Evolutionary conservation across 2,329 filamentous ascomycete genomes (phyloP), one percentile per base, ranked within the genome.

Genomic region (Aspergillus niger): DNA sequence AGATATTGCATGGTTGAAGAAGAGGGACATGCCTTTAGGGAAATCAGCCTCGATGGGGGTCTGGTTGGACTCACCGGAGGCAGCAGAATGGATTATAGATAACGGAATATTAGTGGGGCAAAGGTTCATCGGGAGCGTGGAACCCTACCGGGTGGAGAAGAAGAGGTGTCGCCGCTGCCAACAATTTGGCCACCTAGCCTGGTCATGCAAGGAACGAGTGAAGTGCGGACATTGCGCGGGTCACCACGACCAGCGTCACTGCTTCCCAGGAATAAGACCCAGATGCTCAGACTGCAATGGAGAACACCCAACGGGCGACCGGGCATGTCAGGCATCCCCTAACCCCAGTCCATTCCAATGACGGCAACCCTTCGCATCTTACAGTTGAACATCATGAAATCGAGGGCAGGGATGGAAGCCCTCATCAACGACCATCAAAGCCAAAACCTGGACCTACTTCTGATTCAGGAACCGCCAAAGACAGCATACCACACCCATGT

Each of bases 351-450:
- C 28, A 7, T 30, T 10, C 20, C 15, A 60, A 60, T 63, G 17
- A 58, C 36, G 38, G 11, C 20, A 49, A 64, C 56, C 43, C 44
- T 60, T n/a, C 38, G 48, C 10, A 32, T 63, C 47, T 51, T 63
- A 41, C 47, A 63, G 26, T 22, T 62, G 15, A 64, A 70, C 36
- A 69, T 67, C 0, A 66, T 64, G 57, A 72, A 69, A 65, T 71
- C 63, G 0, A 57, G 60, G 15, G 32, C 60, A 32, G 48, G 59
- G 8, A 73, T 72, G 59, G 66, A 72, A 51, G 70, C 65, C 8
- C 67, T 74, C 5, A 69, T 73, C 41, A 73, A 72, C 20, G 57
- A 73, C 43, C 57, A 49, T 22, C 22, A 65, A 20, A 72, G 55
- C 47, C 57, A 67, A 47, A 57, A 67, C 10, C 64, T 73, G 2